A percentile compares a stretch with the other conserved stretches of the same genome.
Evolutionary conservation across 2,329 filamentous ascomycete genomes (phyloP).

Genomic region (Alternaria triticimaculans): DNA sequence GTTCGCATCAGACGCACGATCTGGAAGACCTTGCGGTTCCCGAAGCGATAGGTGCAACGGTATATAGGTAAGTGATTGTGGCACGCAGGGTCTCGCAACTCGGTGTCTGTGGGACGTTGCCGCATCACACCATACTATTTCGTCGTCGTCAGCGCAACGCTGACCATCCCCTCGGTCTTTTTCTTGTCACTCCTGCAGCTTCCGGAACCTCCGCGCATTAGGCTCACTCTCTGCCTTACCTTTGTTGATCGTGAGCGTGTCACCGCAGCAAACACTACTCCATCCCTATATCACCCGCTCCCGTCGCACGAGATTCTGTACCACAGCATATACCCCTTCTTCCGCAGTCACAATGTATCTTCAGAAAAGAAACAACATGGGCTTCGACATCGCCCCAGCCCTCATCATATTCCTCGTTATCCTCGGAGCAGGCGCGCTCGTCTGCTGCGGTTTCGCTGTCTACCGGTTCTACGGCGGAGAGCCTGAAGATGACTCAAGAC

Average conservation of each 20-base stretch:
- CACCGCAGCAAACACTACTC: not conserved
- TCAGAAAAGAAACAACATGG: conserved; percentile 36
- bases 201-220: conserved; percentile 12
- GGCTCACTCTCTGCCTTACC: not conserved
- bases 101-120: not conserved
- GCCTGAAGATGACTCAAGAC: conserved; percentile 4
- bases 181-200: conserved; percentile 6
- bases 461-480: conserved; percentile 25
- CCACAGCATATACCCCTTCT: not conserved
- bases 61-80: conserved; percentile 1
- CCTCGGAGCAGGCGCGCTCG: conserved; percentile 28
- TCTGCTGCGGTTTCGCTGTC: conserved; percentile 31
- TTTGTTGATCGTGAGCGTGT: not conserved
- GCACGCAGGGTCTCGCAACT: not conserved
- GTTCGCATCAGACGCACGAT: conserved; percentile 5
- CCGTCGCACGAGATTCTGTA: not conserved
- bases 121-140: conserved; percentile 8
- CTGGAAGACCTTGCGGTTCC: conserved; percentile 6
- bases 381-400: conserved; percentile 31
- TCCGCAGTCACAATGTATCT: conserved; percentile 17
- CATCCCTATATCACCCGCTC: not conserved
- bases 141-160: conserved; percentile 9
- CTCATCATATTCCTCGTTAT: conserved; percentile 42
- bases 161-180: conserved; percentile 5
- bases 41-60: not conserved